Evolutionary conservation across 805 yeast genomes (phyloP), one percentile per base, ranked within the genome.

Genomic region (Ogataea kodamae): DNA sequence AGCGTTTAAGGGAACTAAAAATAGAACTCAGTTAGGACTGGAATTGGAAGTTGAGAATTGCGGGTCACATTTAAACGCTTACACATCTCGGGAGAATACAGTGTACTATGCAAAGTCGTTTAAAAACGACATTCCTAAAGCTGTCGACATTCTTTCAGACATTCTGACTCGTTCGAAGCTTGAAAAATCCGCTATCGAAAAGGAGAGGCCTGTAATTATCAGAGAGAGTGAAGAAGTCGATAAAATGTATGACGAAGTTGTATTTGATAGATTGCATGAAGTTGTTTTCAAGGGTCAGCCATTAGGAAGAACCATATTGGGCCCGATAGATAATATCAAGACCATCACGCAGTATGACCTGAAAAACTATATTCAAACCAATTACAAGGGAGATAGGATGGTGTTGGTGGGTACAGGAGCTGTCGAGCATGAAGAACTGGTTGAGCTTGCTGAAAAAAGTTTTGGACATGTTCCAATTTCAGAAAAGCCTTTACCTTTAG

Each of bases 151-250:
- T 25, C 66, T 92, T 36, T 72, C 92, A 42, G 99, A 92, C 58
- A 84, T 92, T 47, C 68, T 94, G 45, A 90, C 96, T 10, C 75
- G 78, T 58, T 86, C 96, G 5, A 81, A 76, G 52, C 72, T 92
- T 35, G 96, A 87, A 36, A 77, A 76, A 37, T 55, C 67, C 34
- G 96, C 97, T 20, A 83, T 92, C 33, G 97, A 92, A 62, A 83
- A 90, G 52, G 99, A 92, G 64, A 78, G 97, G 51, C 95, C 90
- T 42, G 99, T 92, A 17, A 92, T 92, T 46, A 76, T 92, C 40
- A 84, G 97, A 60, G 99, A 92, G 65, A 76, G 92, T 49, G 97
- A 92, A 62, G 97, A 92, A 63, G 97, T 92, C 39, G 97, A 90
- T 62, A 90, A 89, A 66, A 88, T 87, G 95, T 86, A 87, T 57